phyloP scores from a whole-genome alignment of 2,329 filamentous ascomycete genomes.

The Verruconis gallopava region DNA sequence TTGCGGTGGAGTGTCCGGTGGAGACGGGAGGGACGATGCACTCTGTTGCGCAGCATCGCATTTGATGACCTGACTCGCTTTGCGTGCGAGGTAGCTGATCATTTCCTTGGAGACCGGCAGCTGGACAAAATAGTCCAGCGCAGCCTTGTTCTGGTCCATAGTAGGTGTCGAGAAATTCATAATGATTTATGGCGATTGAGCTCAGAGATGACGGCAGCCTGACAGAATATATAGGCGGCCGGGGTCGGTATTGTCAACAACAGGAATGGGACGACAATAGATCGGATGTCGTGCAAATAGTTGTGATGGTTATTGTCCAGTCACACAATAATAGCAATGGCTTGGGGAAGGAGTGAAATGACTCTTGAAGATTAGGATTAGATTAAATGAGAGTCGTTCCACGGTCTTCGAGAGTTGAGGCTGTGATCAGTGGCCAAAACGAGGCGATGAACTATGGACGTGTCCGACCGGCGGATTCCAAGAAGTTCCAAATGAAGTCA shows the following conservation, averaged over 20 bases:
- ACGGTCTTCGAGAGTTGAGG: background rate
- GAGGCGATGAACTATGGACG: conserved; percentile 5
- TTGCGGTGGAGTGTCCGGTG: conserved; percentile 45
- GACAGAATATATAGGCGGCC: background rate
- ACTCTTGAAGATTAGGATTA: conserved; percentile 4
- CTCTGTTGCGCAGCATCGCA: conserved; percentile 53
- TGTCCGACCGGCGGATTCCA: conserved; percentile 8
- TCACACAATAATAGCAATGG: background rate
- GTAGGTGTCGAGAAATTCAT: conserved; percentile 34
- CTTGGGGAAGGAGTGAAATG: conserved; percentile 5
- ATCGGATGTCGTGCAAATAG: background rate
- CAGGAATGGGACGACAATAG: conserved; percentile 3
- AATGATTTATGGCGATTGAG: background rate
- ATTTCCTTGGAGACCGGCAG: conserved; percentile 61
- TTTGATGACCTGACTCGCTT: conserved; percentile 65
- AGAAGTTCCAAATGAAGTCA: background rate
- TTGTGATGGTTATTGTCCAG: background rate
- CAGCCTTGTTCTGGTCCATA: conserved; percentile 50
- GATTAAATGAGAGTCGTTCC: conserved; percentile 4
- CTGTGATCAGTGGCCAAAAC: background rate
- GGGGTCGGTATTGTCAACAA: background rate
- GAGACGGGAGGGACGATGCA: conserved; percentile 38
- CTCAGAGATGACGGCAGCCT: conserved; percentile 1
- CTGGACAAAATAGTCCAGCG: conserved; percentile 71
- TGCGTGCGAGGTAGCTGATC: conserved; percentile 63